Conservation (phyloP, 495 filamentous ascomycete species). For the Penicillium desertorum region DNA sequence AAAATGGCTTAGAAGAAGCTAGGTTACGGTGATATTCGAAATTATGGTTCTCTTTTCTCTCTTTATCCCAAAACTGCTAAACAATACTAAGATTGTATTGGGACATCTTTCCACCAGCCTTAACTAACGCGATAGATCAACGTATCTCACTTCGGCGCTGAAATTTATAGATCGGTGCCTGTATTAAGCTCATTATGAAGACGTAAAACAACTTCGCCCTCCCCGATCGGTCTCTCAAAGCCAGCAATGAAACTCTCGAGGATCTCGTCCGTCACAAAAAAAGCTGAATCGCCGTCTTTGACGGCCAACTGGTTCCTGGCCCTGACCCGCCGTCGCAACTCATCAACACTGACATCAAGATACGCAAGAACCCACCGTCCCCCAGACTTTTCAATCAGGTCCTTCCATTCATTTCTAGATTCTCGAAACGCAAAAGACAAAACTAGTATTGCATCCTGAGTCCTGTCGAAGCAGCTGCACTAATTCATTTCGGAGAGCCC, state of each 20-base stretch:
- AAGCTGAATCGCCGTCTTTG: conserved; percentile 40
- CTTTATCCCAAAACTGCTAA: no score
- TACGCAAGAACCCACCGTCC: conserved; percentile 38
- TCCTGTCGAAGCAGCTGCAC: conserved; percentile 24
- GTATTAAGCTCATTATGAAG: background rate
- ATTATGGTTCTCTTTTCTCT: no score
- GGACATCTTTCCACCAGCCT: no score
- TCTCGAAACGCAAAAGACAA: conserved; percentile 36
- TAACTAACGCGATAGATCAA: no score
- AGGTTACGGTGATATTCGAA: no score
- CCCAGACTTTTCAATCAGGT: conserved; percentile 27
- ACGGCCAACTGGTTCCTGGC: conserved; percentile 26
- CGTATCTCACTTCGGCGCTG: no score
- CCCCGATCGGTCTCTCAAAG: conserved; percentile 36
- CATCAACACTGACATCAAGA: conserved; percentile 29
- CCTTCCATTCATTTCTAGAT: conserved; percentile 35
- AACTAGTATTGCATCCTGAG: conserved; percentile 31
- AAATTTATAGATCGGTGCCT: no score
- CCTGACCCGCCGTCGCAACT: conserved; percentile 29
- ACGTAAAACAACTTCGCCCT: conserved; percentile 36
- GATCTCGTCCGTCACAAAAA: conserved; percentile 34
- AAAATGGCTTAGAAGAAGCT: no score
- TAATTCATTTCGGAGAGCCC: conserved; percentile 20
- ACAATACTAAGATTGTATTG: no score
- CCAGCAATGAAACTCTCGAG: conserved; percentile 36